phyloP scores from a whole-genome alignment of 495 filamentous ascomycete species.

The Talaromyces nanjingensis region DNA sequence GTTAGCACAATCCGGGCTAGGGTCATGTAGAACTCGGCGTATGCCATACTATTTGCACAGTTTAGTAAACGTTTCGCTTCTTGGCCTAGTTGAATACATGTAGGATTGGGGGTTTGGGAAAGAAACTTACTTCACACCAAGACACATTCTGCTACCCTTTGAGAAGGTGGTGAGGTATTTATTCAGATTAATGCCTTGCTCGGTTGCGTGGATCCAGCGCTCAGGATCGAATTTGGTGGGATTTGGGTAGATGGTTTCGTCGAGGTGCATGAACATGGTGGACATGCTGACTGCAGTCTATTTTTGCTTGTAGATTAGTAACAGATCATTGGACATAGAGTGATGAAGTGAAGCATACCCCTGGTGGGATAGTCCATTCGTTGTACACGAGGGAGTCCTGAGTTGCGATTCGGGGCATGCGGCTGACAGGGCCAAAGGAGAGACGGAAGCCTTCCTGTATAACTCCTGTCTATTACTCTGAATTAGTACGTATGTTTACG shows the following conservation, averaged over 20 bases:
- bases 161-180: conserved; percentile 20
- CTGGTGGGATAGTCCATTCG: conserved; percentile 18
- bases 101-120: no score
- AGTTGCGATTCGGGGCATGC: conserved; percentile 26
- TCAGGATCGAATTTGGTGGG: conserved; percentile 33
- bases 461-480: conserved; percentile 19
- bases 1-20: conserved; percentile 20
- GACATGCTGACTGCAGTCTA: conserved; percentile 35
- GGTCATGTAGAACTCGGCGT: conserved; percentile 25
- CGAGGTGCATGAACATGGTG: conserved; percentile 29
- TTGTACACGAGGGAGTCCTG: conserved; percentile 23
- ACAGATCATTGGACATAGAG: conserved; percentile 13
- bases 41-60: conserved; percentile 19
- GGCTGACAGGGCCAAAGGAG: conserved; percentile 21
- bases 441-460: conserved; percentile 38
- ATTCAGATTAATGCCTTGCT: conserved; percentile 14
- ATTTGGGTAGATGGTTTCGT: conserved; percentile 32
- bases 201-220: conserved; percentile 28
- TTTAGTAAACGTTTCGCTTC: no score
- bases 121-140: conserved; percentile 23
- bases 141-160: conserved; percentile 17
- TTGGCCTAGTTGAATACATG: background rate
- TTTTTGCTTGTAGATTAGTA: conserved; percentile 5
- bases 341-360: conserved; percentile 7
- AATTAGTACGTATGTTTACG: background rate